Conservation (phyloP, 2,329 filamentous ascomycete genomes). For the Plenodomus lindquistii region DNA sequence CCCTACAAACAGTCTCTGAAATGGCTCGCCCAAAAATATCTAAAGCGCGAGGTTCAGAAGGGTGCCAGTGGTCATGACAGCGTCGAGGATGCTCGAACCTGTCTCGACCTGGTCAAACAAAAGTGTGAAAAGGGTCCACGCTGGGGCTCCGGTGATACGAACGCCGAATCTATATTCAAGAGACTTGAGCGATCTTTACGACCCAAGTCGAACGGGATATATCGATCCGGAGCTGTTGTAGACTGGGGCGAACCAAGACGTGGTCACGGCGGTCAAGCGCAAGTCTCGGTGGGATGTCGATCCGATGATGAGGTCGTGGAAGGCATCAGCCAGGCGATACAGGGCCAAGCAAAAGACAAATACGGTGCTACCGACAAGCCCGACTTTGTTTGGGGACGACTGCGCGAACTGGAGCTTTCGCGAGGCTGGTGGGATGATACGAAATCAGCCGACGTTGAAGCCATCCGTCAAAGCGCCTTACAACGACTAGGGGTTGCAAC, state of each 20-base stretch:
- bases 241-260: slow-evolving; percentile 84
- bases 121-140: slow-evolving; percentile 91
- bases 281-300: slow-evolving; percentile 59
- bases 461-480: slow-evolving; percentile 31
- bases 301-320: slow-evolving; percentile 62
- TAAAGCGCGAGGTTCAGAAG: slow-evolving; percentile 86
- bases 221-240: slow-evolving; percentile 68
- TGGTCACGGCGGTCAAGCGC: slow-evolving; percentile 61
- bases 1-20: slow-evolving; percentile 90
- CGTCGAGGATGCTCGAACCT: slow-evolving; percentile 87
- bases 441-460: slow-evolving; percentile 45
- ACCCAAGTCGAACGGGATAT: slow-evolving; percentile 41
- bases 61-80: slow-evolving; percentile 82
- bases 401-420: slow-evolving; percentile 63
- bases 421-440: slow-evolving; percentile 64
- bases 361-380: slow-evolving; percentile 57
- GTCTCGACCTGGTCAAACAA: slow-evolving; percentile 88
- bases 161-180: slow-evolving; percentile 86
- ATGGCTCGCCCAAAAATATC: slow-evolving; percentile 83
- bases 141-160: slow-evolving; percentile 81
- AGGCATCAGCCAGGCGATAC: slow-evolving; percentile 57
- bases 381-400: slow-evolving; percentile 66
- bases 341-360: slow-evolving; percentile 49
- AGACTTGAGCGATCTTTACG: slow-evolving; percentile 66
- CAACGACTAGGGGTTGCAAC: slow-evolving; percentile 25